These are phyloP conservation scores for Nitzschia palea DNA, from an alignment of 108 stramenopile genomes.

Conservation along the genomic window DNA sequence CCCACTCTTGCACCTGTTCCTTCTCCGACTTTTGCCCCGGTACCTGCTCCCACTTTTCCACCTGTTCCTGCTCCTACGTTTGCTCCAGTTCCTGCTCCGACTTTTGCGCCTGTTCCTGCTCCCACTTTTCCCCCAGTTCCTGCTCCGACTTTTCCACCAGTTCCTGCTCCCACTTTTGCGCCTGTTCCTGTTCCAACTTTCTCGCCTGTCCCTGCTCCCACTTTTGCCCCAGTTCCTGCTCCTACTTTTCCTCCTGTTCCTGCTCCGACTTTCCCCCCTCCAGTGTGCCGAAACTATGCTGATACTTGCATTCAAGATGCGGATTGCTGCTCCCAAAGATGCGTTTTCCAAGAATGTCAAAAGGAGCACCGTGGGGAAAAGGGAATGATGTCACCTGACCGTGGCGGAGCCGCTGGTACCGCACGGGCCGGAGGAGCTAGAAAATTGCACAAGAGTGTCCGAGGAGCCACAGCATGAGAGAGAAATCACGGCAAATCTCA, in stretches of 20 bases:
- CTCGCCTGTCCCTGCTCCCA: neutral
- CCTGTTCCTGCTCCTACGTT: neutral
- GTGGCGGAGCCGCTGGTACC: neutral
- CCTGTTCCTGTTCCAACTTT: neutral
- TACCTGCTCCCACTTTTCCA: too few relatives aligned
- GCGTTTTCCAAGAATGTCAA: neutral
- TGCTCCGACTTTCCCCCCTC: neutral
- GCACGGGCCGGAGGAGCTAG: neutral
- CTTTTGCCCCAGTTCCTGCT: neutral
- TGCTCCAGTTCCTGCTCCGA: neutral
- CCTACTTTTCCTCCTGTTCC: neutral
- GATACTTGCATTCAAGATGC: neutral
- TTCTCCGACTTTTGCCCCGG: too few relatives aligned
- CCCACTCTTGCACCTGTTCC: too few relatives aligned
- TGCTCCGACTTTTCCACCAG: neutral
- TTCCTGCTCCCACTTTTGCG: neutral
- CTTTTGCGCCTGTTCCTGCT: neutral
- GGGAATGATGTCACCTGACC: neutral
- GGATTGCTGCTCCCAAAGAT: neutral
- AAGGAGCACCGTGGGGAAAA: neutral
- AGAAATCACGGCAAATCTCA: too few relatives aligned
- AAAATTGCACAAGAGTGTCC: too few relatives aligned
- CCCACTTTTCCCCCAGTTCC: neutral
- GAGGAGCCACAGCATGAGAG: too few relatives aligned
- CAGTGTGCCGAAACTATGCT: neutral